These are phyloP conservation scores for Ramaria rubella DNA, from an alignment of 768 basidiomycete genomes.

Conservation along the genomic window DNA sequence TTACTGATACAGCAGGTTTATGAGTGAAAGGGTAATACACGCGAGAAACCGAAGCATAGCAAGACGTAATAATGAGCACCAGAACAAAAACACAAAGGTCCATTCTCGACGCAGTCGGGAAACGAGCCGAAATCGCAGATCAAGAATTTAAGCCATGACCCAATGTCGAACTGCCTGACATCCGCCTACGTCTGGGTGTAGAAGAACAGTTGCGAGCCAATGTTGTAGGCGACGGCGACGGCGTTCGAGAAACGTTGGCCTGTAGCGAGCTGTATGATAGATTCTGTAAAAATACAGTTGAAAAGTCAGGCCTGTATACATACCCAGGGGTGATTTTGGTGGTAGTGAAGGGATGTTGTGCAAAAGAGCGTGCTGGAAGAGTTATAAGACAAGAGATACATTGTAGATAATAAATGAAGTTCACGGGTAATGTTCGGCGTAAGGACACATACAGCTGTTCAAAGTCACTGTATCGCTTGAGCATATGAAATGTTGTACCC, in stretches of 20 bases:
- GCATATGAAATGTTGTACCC: conserved; percentile 57
- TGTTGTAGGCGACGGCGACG: conserved; percentile 54
- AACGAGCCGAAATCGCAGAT: no score
- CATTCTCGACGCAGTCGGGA: no score
- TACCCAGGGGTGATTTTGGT: conserved; percentile 61
- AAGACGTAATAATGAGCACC: no score
- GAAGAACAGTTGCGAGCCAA: conserved; percentile 56
- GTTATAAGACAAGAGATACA: background rate
- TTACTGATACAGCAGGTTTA: no score
- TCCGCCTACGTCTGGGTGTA: conserved; percentile 67
- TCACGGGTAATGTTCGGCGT: conserved; percentile 46
- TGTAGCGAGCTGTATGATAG: conserved; percentile 29
- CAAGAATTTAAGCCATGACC: conserved; percentile 48
- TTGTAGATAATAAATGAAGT: conserved; percentile 13
- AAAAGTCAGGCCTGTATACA: conserved; percentile 15
- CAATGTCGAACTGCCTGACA: conserved; percentile 53
- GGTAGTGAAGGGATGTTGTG: conserved; percentile 53
- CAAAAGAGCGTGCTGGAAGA: conserved; percentile 37
- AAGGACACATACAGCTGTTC: conserved; percentile 45
- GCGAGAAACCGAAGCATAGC: no score
- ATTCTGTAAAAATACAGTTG: background rate
- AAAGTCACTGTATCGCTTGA: conserved; percentile 66
- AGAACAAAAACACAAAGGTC: no score
- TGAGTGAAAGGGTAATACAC: no score
- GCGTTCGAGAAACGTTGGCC: conserved; percentile 60